Percentiles rank a stretch among this genome's conserved stretches.
Evolutionary conservation across 2,329 filamentous ascomycete species (phyloP).

Genomic region (Verticillium dahliae): DNA sequence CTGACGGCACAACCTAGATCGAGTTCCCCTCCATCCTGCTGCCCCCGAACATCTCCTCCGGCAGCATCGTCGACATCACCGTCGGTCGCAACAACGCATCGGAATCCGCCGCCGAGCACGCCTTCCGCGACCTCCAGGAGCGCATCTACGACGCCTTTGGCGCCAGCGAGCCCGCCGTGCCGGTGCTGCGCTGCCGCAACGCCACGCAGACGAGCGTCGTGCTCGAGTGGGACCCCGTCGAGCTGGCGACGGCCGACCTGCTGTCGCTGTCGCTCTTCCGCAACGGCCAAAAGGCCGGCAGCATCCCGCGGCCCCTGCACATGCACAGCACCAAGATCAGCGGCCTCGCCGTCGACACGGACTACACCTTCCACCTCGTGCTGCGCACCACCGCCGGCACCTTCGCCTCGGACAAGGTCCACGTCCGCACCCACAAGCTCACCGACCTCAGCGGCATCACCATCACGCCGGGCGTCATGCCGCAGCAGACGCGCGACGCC

Average conservation of each 20-base stretch:
- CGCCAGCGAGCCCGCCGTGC: conserved; percentile 66
- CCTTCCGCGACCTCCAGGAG: conserved; percentile 81
- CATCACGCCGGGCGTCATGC: conserved; percentile 83
- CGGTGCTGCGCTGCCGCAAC: conserved; percentile 85
- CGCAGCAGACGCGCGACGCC: conserved; percentile 63
- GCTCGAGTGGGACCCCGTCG: conserved; percentile 94
- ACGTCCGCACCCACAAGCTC: conserved; percentile 95
- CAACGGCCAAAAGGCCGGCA: conserved; percentile 94
- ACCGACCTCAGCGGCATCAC: conserved; percentile 94
- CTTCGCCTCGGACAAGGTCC: conserved; percentile 74
- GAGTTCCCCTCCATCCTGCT: conserved; percentile 98
- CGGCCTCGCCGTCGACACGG: conserved; percentile 90
- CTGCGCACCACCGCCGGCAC: conserved; percentile 87
- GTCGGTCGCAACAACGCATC: conserved; percentile 80
- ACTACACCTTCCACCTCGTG: conserved; percentile 91
- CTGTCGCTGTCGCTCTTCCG: conserved; percentile 86
- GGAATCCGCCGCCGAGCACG: conserved; percentile 65
- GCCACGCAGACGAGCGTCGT: conserved; percentile 98
- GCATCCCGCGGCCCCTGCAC: conserved; percentile 78
- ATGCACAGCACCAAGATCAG: conserved; percentile 96
- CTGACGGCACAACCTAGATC: conserved; percentile 53
- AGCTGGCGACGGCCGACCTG: conserved; percentile 85
- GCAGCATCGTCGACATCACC: conserved; percentile 96
- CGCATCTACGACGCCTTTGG: conserved; percentile 86
- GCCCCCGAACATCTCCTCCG: conserved; percentile 88